These are phyloP conservation scores for Ophiostoma perfectum DNA, from an alignment of 2,329 filamentous ascomycete genomes.

Conservation along the genomic window DNA sequence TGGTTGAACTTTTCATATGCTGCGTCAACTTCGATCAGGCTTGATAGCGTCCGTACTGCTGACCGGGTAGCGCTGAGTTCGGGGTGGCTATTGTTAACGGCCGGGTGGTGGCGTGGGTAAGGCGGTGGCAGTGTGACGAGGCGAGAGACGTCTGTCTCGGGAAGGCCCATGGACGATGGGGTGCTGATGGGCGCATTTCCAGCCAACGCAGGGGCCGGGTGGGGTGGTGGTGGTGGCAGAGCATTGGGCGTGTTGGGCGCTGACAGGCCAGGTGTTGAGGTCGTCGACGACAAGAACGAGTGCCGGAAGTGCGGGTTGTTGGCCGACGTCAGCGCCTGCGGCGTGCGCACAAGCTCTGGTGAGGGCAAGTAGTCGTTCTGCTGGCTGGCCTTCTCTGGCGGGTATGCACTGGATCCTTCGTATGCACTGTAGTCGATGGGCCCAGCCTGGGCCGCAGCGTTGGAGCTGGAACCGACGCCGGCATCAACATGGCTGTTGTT, in stretches of 20 bases:
- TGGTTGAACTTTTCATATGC: constrained; percentile 59
- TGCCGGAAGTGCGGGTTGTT: constrained; percentile 32
- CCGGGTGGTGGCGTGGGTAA: constrained; percentile 89
- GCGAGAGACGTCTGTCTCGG: constrained; percentile 68
- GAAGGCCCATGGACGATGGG: background rate
- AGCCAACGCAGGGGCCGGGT: background rate
- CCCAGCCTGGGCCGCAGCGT: background rate
- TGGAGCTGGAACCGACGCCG: constrained; percentile 1
- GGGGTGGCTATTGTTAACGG: constrained; percentile 92
- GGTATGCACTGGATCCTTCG: constrained; percentile 45
- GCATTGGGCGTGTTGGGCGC: constrained; percentile 44
- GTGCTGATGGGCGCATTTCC: background rate
- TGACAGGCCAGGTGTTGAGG: constrained; percentile 26
- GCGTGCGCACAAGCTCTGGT: constrained; percentile 40
- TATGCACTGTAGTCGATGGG: constrained; percentile 33
- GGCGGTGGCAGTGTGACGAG: constrained; percentile 89
- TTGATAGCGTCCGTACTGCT: constrained; percentile 66
- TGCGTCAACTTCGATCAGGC: constrained; percentile 64
- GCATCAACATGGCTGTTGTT: background rate
- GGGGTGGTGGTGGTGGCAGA: background rate
- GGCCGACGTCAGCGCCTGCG: constrained; percentile 33
- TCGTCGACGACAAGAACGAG: constrained; percentile 36
- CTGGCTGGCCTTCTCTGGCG: constrained; percentile 45
- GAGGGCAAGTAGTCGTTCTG: constrained; percentile 11
- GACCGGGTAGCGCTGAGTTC: constrained; percentile 73